Evolutionary conservation across 495 filamentous ascomycete genomes (phyloP), one percentile per base, ranked within the genome.

Genomic region (Daldinia concentrica): DNA sequence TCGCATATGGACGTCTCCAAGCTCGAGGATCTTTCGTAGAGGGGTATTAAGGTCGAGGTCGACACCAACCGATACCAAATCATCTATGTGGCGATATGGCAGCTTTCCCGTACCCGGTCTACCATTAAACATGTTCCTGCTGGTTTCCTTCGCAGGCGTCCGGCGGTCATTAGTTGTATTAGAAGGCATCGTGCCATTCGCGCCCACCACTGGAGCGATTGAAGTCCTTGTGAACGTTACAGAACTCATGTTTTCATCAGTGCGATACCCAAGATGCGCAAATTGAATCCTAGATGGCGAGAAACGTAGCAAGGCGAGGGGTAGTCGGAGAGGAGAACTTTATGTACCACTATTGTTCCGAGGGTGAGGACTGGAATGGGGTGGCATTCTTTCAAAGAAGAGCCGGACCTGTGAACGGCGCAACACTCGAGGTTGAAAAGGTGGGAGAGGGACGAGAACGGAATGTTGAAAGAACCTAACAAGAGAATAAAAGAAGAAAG

Each of bases 81-180:
- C 92, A 68, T 92, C 90, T 71, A 94, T 89, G 79, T 94, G 92
- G 17, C 90, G 88, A 69, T 89, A 90, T 15, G 81, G 77, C 6
- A 77, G 74, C 54, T 76, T 83, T n/a, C 68, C 71, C 14, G 61
- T 4, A 30, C 72, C 66, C 1, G 74, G 45, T 36, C 39, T 55
- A 36, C 66, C 57, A 43, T 64, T 55, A 26, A 50, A 8, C 6
- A 15, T 19, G 37, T 50, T 34, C 3, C n/a, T 45, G 27, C 19
- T n/a, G 14, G 4, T 43, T 5, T 36, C 57, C 3, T 48, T 58
- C 7, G 50, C 50, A 7, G 29, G 4, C 15, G 14, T 1, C 57
- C 45, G 15, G 34, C 6, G 24, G 17, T 29, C 32, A 7, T 22
- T 22, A 22, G 17, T 51, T 22, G 39, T n/a, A 11, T 15, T 9